Conservation (phyloP, 2,329 filamentous ascomycete species). For the Chaetomium olivaceum region DNA sequence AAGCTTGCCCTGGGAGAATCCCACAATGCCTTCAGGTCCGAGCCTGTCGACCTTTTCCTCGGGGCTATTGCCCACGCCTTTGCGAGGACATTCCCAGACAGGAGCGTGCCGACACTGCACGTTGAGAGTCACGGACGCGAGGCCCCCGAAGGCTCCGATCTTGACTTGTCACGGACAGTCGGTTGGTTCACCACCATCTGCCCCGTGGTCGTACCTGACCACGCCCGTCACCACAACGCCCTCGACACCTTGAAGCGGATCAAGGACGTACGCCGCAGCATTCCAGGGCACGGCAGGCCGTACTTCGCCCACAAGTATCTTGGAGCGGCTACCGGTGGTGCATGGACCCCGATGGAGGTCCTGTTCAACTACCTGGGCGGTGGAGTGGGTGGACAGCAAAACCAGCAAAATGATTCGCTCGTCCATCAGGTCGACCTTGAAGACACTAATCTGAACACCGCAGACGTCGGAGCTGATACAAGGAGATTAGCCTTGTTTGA, state of each 20-base stretch:
- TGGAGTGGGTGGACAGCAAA: constrained; percentile 19
- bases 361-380: constrained; percentile 33
- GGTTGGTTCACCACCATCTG: constrained; percentile 32
- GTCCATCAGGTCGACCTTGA: constrained; percentile 11
- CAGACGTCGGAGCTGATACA: constrained; percentile 30
- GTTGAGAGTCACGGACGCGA: constrained; percentile 31
- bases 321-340: background rate
- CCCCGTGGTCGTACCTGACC: constrained; percentile 22
- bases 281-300: constrained; percentile 26
- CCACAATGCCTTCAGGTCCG: constrained; percentile 29
- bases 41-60: constrained; percentile 30
- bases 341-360: constrained; percentile 28
- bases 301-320: constrained; percentile 30
- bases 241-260: constrained; percentile 25
- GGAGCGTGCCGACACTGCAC: constrained; percentile 26
- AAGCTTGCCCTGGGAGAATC: constrained; percentile 25
- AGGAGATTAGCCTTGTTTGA: constrained; percentile 32
- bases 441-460: constrained; percentile 1
- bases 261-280: constrained; percentile 30
- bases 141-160: constrained; percentile 14
- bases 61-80: constrained; percentile 29
- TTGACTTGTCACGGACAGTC: constrained; percentile 30
- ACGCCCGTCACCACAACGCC: background rate
- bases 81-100: constrained; percentile 25
- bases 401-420: background rate